Evolutionary conservation across 129 eudicot species (phyloP), one percentile per base, ranked within the genome.

Genomic region (Flaveria brownii): DNA sequence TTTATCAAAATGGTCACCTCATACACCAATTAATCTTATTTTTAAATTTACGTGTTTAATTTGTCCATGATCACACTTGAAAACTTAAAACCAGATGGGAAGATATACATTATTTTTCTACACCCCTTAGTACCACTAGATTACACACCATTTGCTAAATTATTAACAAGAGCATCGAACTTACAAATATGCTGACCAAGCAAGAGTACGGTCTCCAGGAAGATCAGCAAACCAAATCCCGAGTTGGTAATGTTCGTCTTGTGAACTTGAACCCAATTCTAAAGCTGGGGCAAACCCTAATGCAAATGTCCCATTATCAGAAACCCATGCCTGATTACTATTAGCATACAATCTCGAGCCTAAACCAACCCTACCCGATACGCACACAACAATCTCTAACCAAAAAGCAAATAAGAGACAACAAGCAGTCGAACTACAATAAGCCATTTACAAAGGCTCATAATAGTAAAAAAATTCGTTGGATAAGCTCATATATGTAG

Each of bases 141-240:
- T 36, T 36, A 4, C 41, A 36, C 7, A 36, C 41, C 41, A 36
- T 36, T 36, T 36, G 1, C 41, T 36, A 36, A 36, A 23, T 17
- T n/a, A 52, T 52, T 17, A 6, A 55, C 59, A 50, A 0, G 57
- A 69, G 61, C 42, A 71, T 18, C 0, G 18, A 26, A 82, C 89
- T 77, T 88, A 91, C 99, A 85, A 51, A 68, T 94, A 85, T 25
- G 99, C 85, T 1, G 99, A 88, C 99, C 99, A 94, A 59, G 88
- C 99, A 4, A 87, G 55, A n/a, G 86, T 78, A 59, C 75, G 86
- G 60, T 89, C 97, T 5, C 94, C 94, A 6, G 97, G 97, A 65
- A 94, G 81, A 47, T 91, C 82, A 9, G 89, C 88, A 55, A 88
- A 94, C 99, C 99, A 91, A 72, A 94, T 87, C 6, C 90, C 93